Evolutionary conservation across 331 rosid genomes (phyloP).

Genomic region (Phaseolus coccineus): DNA sequence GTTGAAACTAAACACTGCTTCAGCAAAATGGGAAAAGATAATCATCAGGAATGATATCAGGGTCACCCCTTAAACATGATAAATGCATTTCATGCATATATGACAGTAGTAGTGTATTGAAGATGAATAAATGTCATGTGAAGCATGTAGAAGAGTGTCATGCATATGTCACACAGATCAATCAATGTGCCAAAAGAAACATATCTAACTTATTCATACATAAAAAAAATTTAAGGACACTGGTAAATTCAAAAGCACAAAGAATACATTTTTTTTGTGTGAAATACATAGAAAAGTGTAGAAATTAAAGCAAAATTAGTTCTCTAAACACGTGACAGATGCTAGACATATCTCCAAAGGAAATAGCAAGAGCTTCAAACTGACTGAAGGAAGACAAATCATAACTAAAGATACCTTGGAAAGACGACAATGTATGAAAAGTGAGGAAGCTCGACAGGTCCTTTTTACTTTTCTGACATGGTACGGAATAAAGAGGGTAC

Average conservation of each 20-base stretch:
- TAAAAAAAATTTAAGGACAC: no score
- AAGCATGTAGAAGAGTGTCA: no score
- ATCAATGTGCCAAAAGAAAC: not conserved
- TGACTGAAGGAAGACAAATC: not conserved
- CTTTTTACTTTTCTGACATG: conserved; percentile 55
- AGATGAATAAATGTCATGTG: no score
- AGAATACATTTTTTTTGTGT: no score
- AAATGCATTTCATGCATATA: no score
- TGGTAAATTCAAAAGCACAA: no score
- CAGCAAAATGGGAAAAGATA: not conserved
- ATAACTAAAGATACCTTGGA: conserved; percentile 61
- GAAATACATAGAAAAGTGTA: not conserved
- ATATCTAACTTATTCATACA: not conserved
- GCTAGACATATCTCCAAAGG: not conserved
- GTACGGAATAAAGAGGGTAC: conserved; percentile 85
- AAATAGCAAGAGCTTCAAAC: conserved; percentile 5
- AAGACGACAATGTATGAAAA: conserved; percentile 77
- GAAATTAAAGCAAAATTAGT: not conserved
- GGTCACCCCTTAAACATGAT: no score
- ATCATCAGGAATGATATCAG: not conserved
- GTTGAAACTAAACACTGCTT: not conserved
- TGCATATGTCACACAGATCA: not conserved
- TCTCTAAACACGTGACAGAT: not conserved
- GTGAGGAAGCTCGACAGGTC: conserved; percentile 73
- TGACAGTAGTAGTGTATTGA: no score